Base-by-base conservation (phyloP, 2,329 filamentous ascomycete species). In the Fusarium neocosmosporiellum region DNA sequence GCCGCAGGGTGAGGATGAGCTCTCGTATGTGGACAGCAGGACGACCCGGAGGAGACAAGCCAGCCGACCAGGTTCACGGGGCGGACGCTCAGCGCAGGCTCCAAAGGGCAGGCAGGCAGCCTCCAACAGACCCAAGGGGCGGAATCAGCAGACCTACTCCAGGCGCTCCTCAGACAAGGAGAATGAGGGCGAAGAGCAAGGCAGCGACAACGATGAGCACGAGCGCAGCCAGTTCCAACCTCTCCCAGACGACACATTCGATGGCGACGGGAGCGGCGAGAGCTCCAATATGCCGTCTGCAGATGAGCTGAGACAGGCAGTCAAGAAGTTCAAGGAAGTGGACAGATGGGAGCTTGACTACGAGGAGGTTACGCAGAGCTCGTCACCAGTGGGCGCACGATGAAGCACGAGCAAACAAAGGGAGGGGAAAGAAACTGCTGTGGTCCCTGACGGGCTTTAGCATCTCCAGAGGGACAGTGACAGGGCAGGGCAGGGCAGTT, bases 281-380 rank as follows among this genome's bases (percentile, higher is more conserved):
- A 82, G 72, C 76, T 81, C 77, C 74, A 80, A 73, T 41, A 83
- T 77, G 78, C 79, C 82, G 8, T 78, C 86, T 55, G 83, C 86
- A 27, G 80, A 87, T 46, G 89, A 91, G 83, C 82, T 93, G 69
- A 88, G 88, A 80, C 83, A 86, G 58, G 88, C 89, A 43, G 85
- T 85, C 11, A 86, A 84, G 78, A 92, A 92, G 81, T 93, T 93
- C 75, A 86, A 88, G 79, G 91, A 93, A 81, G 91, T 93, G 43
- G 91, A 93, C 79, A 84, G 87, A 81, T 93, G 90, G 90, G 86
- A 91, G 81, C 81, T 93, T 69, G 89, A 90, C 59, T 93, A 89
- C 80, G 91, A 93, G 82, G 89, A 91, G 73, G 86, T 90, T 57
- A 86, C 86, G 24, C 86, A 88, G 79, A 86, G 85, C 68, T 88